These are phyloP conservation scores for Nicotiana attenuata DNA, from an alignment of 257 asterid species.

Conservation along the genomic window DNA sequence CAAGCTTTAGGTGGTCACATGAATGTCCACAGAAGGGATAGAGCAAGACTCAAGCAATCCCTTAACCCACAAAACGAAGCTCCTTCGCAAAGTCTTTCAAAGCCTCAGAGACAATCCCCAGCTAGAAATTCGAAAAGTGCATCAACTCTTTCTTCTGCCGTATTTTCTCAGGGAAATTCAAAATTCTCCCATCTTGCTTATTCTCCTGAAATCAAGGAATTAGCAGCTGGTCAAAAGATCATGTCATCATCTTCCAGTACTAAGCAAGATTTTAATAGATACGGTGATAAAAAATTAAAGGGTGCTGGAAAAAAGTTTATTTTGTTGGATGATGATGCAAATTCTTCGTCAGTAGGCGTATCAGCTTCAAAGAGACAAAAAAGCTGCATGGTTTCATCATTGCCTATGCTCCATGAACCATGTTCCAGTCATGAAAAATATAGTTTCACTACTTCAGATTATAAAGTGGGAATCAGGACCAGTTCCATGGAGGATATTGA, in stretches of 20 bases:
- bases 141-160: neutral
- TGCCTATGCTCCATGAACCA: constrained; percentile 11
- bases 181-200: neutral
- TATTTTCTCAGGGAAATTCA: too few relatives aligned
- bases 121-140: neutral
- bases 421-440: constrained; percentile 13
- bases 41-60: neutral
- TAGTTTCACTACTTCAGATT: constrained; percentile 1
- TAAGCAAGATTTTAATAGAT: too few relatives aligned
- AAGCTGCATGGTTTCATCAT: constrained; percentile 3
- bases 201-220: neutral
- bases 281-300: too few relatives aligned
- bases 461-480: neutral
- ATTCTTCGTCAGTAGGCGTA: neutral
- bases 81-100: neutral
- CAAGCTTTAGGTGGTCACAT: constrained; percentile 1
- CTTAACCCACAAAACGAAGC: constrained; percentile 4
- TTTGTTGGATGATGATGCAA: neutral
- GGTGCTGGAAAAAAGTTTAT: neutral
- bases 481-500: constrained; percentile 44
- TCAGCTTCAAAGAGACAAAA: constrained; percentile 27
- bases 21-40: neutral
- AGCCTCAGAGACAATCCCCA: neutral
- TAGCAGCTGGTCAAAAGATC: neutral
- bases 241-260: too few relatives aligned